A percentile compares a stretch with the other conserved stretches of the same genome.
phyloP scores from a whole-genome alignment of 2,329 filamentous ascomycete genomes.

The Clonostachys byssicola region DNA sequence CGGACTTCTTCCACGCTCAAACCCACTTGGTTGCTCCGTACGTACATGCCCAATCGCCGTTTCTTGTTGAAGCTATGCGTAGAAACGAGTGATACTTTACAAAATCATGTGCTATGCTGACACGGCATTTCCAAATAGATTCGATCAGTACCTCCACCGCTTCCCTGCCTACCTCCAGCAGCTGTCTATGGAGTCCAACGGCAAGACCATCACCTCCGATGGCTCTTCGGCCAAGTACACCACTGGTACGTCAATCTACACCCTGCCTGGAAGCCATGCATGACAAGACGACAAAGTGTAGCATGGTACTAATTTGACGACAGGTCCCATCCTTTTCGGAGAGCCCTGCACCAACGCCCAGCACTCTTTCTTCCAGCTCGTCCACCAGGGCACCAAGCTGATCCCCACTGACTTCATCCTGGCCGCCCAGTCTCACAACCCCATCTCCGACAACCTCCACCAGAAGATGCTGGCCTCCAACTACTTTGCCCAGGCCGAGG shows the following conservation, averaged over 20 bases:
- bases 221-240: constrained; percentile 93
- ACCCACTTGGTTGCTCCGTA: constrained; percentile 95
- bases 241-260: constrained; percentile 49
- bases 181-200: constrained; percentile 99
- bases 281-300: background rate
- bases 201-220: constrained; percentile 92
- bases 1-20: constrained; percentile 97
- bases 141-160: constrained; percentile 98
- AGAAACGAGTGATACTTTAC: background rate
- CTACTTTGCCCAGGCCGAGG: constrained; percentile 86
- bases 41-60: constrained; percentile 26
- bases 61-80: background rate
- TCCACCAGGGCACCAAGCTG: constrained; percentile 98
- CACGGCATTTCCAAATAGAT: constrained; percentile 42
- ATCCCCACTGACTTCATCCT: constrained; percentile 98
- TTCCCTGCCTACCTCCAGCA: constrained; percentile 99
- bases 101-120: background rate
- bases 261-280: too few species aligned
- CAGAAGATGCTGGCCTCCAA: constrained; percentile 94
- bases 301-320: background rate
- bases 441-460: constrained; percentile 85
- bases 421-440: constrained; percentile 95
- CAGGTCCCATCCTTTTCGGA: constrained; percentile 85
- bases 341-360: constrained; percentile 99
- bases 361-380: constrained; percentile 99